These are phyloP conservation scores for Ajuga reptans DNA, from an alignment of 305 asterid species.

Conservation along the genomic window DNA sequence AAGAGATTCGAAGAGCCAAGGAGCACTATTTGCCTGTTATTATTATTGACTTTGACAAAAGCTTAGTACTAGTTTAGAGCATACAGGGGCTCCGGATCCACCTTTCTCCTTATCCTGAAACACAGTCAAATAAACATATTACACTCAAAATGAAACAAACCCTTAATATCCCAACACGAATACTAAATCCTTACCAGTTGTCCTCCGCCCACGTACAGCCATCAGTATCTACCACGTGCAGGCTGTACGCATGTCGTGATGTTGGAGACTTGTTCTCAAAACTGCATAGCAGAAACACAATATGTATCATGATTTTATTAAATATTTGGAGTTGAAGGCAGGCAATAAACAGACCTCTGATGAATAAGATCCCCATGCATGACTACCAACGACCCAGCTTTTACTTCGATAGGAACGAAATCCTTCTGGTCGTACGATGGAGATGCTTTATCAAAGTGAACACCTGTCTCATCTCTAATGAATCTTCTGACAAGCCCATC, in stretches of 20 bases:
- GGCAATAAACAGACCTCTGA: conserved; percentile 53
- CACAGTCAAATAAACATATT: too few species aligned
- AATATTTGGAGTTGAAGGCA: not conserved
- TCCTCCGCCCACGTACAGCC: conserved; percentile 77
- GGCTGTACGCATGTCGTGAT: conserved; percentile 83
- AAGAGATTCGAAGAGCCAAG: not conserved
- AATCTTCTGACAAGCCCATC: conserved; percentile 25
- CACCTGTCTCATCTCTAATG: conserved; percentile 35
- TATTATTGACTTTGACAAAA: not conserved
- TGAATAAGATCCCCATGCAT: conserved; percentile 71
- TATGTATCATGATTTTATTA: not conserved
- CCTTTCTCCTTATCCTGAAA: conserved; percentile 23
- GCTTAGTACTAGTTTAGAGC: not conserved
- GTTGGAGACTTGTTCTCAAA: conserved; percentile 68
- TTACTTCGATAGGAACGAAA: conserved; percentile 63
- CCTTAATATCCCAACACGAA: not conserved
- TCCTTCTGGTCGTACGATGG: conserved; percentile 54
- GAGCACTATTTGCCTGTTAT: not conserved
- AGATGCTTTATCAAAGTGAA: conserved; percentile 74
- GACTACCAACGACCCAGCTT: conserved; percentile 63
- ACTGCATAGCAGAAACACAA: conserved; percentile 32
- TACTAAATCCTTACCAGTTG: conserved; percentile 55
- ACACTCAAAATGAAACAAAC: too few species aligned
- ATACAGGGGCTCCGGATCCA: conserved; percentile 20
- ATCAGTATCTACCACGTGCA: conserved; percentile 76